Evolutionary conservation across 208 protist species (phyloP).

Genomic region (Leishmania tropica): DNA sequence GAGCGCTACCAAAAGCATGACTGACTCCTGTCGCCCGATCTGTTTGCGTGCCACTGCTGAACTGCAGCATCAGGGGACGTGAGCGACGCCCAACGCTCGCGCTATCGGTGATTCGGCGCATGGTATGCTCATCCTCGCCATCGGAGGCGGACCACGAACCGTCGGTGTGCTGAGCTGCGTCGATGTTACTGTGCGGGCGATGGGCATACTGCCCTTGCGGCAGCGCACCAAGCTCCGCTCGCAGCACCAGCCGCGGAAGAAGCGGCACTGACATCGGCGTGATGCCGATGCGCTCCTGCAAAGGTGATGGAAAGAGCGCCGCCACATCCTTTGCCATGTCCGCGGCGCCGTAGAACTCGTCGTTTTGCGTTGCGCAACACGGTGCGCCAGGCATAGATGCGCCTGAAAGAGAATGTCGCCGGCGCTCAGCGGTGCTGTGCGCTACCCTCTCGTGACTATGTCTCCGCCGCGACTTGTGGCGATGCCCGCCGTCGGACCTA

Average conservation of each 20-base stretch:
- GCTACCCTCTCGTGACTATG: background rate
- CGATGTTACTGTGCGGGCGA: conserved; percentile 3
- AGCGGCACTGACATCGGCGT: conserved; percentile 19
- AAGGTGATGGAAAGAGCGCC: background rate
- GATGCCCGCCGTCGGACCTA: background rate
- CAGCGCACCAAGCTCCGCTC: background rate
- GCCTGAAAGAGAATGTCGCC: background rate
- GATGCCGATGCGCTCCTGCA: conserved; percentile 22
- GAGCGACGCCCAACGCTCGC: too few species aligned
- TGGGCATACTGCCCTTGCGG: background rate
- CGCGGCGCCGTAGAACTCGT: conserved; percentile 25
- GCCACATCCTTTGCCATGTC: conserved; percentile 15
- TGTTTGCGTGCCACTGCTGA: conserved; percentile 13
- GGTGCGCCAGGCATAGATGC: conserved; percentile 7
- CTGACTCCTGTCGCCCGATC: background rate
- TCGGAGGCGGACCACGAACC: conserved; percentile 11
- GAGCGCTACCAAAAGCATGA: background rate
- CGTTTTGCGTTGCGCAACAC: conserved; percentile 22
- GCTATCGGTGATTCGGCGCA: background rate
- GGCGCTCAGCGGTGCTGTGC: background rate
- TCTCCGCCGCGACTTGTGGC: background rate
- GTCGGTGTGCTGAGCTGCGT: background rate
- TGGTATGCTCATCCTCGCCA: background rate
- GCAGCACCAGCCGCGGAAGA: conserved; percentile 20
- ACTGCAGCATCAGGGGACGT: conserved; percentile 2